Evolutionary conservation across 495 filamentous ascomycete genomes (phyloP), one percentile per base, ranked within the genome.

Genomic region (Aspergillus heteromorphus): DNA sequence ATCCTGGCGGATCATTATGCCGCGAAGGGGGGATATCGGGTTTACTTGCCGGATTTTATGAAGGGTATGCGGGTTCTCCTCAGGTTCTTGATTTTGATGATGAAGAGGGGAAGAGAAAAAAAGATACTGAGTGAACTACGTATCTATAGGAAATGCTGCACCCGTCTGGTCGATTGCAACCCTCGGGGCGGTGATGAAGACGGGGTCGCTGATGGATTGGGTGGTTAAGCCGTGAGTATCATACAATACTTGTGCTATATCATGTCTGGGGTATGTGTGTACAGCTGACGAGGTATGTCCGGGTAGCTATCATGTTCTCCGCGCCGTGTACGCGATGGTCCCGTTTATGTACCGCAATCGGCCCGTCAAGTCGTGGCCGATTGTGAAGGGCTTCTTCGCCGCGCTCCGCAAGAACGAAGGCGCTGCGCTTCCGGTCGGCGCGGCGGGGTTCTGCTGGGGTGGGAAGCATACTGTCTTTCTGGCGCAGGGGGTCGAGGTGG

Each of bases 41-140:
- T 85, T 25, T 82, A 79, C 56, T 56, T 81, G 40, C 83, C 82
- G 0, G 81, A 86, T 51, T 82, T 86, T 57, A 80, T 84, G 79
- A 63, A 73, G 49, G 82, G 83, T 81, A 34, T 52, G 64, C 64
- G 49, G 82, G 83, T 81, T 29, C 51, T 63, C 64, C n/a, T 18
- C 5, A 2, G 34, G 34, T 38, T 49, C 21, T 25, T 42, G 27
- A 6, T 34, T 27, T 13, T 49, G 29, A 11, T 20, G 56, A 10
- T 40, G 9, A 19, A 11, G 49, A 51, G 40, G 23, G 34, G 16
- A 27, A 1, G 29, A 36, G 1, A 31, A 31, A 8, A 14, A 4
- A 18, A 40, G 16, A 23, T 25, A 6, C 14, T 40, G 36, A 29
- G 27, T 5, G 16, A 5, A 0, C 23, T 27, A 7, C 23, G 23